Evolutionary conservation across 257 asterid species (phyloP), one percentile per base, ranked within the genome.

Genomic region (Solanum phureja): DNA sequence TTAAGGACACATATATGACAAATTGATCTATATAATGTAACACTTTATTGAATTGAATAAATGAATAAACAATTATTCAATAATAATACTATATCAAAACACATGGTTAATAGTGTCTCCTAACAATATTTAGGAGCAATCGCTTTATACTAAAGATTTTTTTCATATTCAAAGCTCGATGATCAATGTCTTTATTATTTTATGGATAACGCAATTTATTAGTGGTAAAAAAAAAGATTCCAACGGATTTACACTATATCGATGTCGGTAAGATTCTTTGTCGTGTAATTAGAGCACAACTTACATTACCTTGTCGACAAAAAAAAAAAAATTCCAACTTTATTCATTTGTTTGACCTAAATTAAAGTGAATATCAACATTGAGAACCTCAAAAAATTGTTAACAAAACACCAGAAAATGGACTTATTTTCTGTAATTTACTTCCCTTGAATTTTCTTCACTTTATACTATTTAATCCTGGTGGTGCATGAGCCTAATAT

Each of bases 231-330:
- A 74, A 74, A 23, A 16, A 16, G 34, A 76, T 76, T 76, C 83
- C 60, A 38, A 76, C 34, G 58, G 21, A 76, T 76, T 76, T 42
- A n/a, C 62, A 42, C 37, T 13, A 2, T 79, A 2, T 79, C 3
- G 24, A 79, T 24, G 66, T 79, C 9, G 4, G 38, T 42, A 16
- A 79, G 38, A 79, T 79, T 79, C 85, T 79, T 79, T 79, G 85
- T 79, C 85, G 40, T 44, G 38, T 44, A 44, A 79, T 44, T 44
- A 44, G 40, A 31, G 24, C 8, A 24, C 85, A 44, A 79, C 85
- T 44, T 44, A 44, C 14, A 44, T 23, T 44, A 44, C 24, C 12
- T 79, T 44, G 62, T 79, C 66, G 24, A 79, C 40, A 79, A 4
- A 79, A 49, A 13, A 49, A 8, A 8, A 4, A 2, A 3, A 33